A percentile compares a stretch with the other conserved stretches of the same genome.
Conservation (phyloP, 257 asterid genomes). For the Gynochthodes officinalis region DNA sequence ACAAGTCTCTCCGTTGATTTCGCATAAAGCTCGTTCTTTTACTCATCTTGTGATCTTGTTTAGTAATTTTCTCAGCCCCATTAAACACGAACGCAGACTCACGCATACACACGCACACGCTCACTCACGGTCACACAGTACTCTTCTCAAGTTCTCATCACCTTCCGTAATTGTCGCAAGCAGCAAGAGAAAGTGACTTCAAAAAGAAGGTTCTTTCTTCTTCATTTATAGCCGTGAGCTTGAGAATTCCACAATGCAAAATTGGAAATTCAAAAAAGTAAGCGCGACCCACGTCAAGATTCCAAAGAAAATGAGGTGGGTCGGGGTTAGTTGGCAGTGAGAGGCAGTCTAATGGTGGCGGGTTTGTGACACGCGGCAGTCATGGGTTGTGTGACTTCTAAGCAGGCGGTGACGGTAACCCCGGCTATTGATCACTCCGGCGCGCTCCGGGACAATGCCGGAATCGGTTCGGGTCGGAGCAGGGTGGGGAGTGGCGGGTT, state of each 20-base stretch:
- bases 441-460: constrained; percentile 38
- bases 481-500: constrained; percentile 57
- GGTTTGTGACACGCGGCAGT: constrained; percentile 29
- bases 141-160: constrained; percentile 18
- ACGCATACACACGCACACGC: not conserved
- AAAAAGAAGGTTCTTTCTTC: constrained; percentile 7
- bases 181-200: constrained; percentile 22
- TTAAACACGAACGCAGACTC: constrained; percentile 7
- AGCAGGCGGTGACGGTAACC: constrained; percentile 74
- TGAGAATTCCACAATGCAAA: constrained; percentile 7
- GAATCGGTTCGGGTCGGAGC: constrained; percentile 61
- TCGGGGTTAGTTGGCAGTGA: constrained; percentile 23
- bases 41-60: not conserved
- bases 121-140: not conserved
- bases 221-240: constrained; percentile 7
- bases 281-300: constrained; percentile 51
- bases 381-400: constrained; percentile 94
- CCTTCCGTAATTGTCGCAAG: constrained; percentile 63
- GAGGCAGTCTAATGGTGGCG: constrained; percentile 6
- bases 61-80: constrained; percentile 27
- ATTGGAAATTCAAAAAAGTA: constrained; percentile 9
- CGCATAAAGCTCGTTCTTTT: constrained; percentile 27
- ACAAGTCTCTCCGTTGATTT: constrained; percentile 85
- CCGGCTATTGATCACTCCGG: constrained; percentile 86
- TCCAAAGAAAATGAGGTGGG: constrained; percentile 41